Evolutionary conservation across 2,329 filamentous ascomycete species (phyloP).

Genomic region (Fusarium goolgardi): DNA sequence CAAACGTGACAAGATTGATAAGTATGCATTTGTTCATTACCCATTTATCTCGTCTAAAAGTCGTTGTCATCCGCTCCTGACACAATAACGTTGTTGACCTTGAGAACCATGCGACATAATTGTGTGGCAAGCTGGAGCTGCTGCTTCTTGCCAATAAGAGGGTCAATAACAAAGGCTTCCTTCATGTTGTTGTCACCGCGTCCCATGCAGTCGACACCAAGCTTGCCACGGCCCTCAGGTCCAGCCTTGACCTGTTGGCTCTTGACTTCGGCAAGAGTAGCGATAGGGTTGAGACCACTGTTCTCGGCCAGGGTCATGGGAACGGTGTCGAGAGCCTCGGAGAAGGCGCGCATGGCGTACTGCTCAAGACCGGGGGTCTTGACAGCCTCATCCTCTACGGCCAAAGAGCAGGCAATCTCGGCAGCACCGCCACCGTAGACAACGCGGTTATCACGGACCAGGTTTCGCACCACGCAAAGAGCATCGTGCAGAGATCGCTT

Average conservation of each 20-base stretch:
- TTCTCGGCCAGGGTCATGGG: conserved; percentile 98
- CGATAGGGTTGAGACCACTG: conserved; percentile 94
- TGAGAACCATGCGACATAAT: conserved; percentile 96
- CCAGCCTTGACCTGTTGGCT: conserved; percentile 90
- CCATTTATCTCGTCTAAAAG: conserved; percentile 67
- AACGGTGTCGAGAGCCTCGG: conserved; percentile 91
- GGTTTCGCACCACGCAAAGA: conserved; percentile 95
- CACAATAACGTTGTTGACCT: conserved; percentile 97
- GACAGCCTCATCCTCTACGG: conserved; percentile 93
- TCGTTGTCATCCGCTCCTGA: conserved; percentile 88
- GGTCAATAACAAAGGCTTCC: conserved; percentile 97
- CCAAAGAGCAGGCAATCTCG: conserved; percentile 95
- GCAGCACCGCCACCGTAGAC: conserved; percentile 97
- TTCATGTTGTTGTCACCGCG: conserved; percentile 97
- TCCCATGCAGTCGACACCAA: conserved; percentile 98
- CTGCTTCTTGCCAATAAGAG: conserved; percentile 97
- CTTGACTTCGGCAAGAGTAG: conserved; percentile 94
- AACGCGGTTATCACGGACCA: conserved; percentile 95
- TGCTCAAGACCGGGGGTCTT: conserved; percentile 98
- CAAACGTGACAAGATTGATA: conserved; percentile 39
- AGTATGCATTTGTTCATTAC: conserved; percentile 40
- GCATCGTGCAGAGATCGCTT: conserved; percentile 98
- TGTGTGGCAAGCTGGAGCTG: conserved; percentile 97
- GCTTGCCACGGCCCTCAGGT: conserved; percentile 62
- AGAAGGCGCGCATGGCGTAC: conserved; percentile 98